Base-by-base conservation (phyloP, 2,329 filamentous ascomycete species). In the Xylariaceae sp. region DNA sequence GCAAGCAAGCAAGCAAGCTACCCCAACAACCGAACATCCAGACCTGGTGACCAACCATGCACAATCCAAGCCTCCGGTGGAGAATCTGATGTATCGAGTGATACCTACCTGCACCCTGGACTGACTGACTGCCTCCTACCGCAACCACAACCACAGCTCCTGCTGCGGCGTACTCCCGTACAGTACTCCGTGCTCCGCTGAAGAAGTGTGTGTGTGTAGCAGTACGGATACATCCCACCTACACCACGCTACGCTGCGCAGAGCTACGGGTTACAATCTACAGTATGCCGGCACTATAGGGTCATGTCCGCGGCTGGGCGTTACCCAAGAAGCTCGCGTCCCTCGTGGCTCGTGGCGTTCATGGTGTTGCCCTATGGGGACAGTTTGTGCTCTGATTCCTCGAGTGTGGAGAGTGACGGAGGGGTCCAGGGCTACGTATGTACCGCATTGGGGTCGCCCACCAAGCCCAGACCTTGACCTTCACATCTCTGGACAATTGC, bases 401-500 rank as follows among this genome's bases (percentile, higher is more conserved):
- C 55, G 55, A 56, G 23, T 30, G 23, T 53, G 58, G 57, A 53
- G 57, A 57, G 53, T 55, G 56, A 57, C 58, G 56, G 23, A 53
- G 53, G 57, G 55, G 18, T 47, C 55, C 56, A 51, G 49, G 11
- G 13, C 49, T 51, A 51, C 17, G 49, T 51, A 51, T 51, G 49
- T 45, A 52, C 62, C 59, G 18, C 52, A 60, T 60, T 62, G 53
- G 57, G 59, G 59, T 56, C 55, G 44, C 35, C 57, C 39, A 30
- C 53, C 57, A 57, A 61, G 57, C 55, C 57, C 58, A 62, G 62
- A 58, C 62, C 60, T 62, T 59, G 60, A 64, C 60, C 58, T 62
- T 59, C 55, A 62, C 60, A 58, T 64, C 60, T 62, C 55, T 56
- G 55, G 56, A 47, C 37, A 23, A 50, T 30, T 34, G 53, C 48